Percentiles rank a stretch among this genome's conserved stretches.
Evolutionary conservation across 257 asterid genomes (phyloP).

Genomic region (Gynochthodes officinalis): DNA sequence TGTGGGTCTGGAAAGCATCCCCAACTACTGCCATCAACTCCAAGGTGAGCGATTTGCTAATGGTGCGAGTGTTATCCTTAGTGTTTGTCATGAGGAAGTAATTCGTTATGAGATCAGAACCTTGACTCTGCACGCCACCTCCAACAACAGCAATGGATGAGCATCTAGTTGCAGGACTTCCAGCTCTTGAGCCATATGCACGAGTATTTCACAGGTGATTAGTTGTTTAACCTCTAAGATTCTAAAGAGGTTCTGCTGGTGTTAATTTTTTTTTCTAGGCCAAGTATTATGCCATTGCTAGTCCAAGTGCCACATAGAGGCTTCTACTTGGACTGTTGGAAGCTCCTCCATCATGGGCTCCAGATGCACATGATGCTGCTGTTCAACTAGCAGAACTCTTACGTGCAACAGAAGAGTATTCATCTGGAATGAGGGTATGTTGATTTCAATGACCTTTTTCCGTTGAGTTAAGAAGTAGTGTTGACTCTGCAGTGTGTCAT

Average conservation of each 20-base stretch:
- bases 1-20: slow-evolving; percentile 99
- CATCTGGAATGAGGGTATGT: slow-evolving; percentile 85
- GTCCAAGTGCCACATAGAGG: slow-evolving; percentile 99
- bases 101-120: slow-evolving; percentile 95
- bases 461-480: slow-evolving; percentile 53
- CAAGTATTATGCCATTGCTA: slow-evolving; percentile 95
- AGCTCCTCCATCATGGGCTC: slow-evolving; percentile 99
- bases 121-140: slow-evolving; percentile 95
- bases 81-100: slow-evolving; percentile 99
- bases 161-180: slow-evolving; percentile 98
- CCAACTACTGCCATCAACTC: slow-evolving; percentile 92
- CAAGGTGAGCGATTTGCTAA: slow-evolving; percentile 99
- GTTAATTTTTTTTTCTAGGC: slow-evolving; percentile 27
- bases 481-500: slow-evolving; percentile 82
- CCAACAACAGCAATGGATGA: slow-evolving; percentile 98
- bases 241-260: not conserved
- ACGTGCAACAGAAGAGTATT: slow-evolving; percentile 98
- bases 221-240: slow-evolving; percentile 11
- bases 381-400: slow-evolving; percentile 97
- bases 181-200: slow-evolving; percentile 99
- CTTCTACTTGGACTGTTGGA: slow-evolving; percentile 96
- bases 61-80: slow-evolving; percentile 98
- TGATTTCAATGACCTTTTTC: not conserved
- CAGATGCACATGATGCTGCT: slow-evolving; percentile 99
- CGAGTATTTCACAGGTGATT: slow-evolving; percentile 85